Conservation (phyloP, 441 rosid species). For the Aleurites moluccanus region DNA sequence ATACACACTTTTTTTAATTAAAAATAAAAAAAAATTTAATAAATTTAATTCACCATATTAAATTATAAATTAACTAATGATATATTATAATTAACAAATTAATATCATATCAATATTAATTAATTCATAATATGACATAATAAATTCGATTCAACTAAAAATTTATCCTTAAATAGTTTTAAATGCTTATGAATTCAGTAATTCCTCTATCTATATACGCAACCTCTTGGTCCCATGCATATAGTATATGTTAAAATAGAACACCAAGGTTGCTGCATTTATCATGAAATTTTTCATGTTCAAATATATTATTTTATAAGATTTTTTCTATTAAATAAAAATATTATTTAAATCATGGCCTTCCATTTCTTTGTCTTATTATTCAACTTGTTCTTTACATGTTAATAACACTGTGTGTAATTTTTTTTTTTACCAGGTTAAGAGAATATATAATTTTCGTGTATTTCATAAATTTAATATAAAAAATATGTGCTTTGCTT, state of each 20-base stretch:
- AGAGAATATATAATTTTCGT: too few species aligned
- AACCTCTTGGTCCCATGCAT: constrained; percentile 26
- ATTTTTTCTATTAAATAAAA: neutral
- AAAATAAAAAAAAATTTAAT: too few species aligned
- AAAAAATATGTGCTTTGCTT: too few species aligned
- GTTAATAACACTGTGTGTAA: neutral
- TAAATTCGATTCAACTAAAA: too few species aligned
- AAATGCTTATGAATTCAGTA: neutral
- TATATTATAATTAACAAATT: too few species aligned
- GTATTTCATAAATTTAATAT: neutral
- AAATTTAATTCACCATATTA: too few species aligned
- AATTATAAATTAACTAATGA: too few species aligned
- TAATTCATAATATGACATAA: too few species aligned
- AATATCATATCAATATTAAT: too few species aligned
- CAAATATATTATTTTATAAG: neutral
- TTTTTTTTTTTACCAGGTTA: neutral
- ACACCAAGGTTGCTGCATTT: neutral
- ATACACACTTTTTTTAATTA: too few species aligned
- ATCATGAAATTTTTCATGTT: constrained; percentile 8
- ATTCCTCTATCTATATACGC: constrained; percentile 6
- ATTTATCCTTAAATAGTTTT: constrained; percentile 8
- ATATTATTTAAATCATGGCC: neutral
- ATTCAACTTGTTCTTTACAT: constrained; percentile 1
- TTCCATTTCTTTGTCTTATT: neutral
- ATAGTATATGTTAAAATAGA: neutral